Conservation (phyloP, 2,329 filamentous ascomycete genomes). For the Alternaria sp. region DNA sequence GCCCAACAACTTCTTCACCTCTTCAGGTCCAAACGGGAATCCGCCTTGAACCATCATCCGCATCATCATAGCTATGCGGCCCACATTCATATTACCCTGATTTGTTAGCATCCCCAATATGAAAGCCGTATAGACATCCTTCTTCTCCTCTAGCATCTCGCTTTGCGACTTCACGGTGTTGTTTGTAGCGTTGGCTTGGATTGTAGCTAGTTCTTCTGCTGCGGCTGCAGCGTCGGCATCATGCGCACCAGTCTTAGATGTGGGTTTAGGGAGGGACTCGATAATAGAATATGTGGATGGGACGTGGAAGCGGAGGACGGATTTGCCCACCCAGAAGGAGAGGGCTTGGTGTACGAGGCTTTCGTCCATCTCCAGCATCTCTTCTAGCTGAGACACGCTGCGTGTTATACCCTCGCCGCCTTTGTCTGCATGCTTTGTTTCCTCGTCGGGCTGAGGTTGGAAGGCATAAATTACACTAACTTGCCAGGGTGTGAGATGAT, state of each 20-base stretch:
- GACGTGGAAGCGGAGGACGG: slow-evolving; percentile 64
- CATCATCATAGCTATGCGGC: slow-evolving; percentile 91
- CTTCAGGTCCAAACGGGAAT: slow-evolving; percentile 89
- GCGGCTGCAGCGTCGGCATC: slow-evolving; percentile 50
- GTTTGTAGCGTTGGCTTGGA: slow-evolving; percentile 54
- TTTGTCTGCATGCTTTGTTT: slow-evolving; percentile 27
- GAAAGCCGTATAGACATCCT: slow-evolving; percentile 86
- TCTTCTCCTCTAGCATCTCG: slow-evolving; percentile 71
- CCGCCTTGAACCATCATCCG: slow-evolving; percentile 88
- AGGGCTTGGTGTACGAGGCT: slow-evolving; percentile 73
- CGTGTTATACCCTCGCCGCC: slow-evolving; percentile 47
- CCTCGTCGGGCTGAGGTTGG: slow-evolving; percentile 57
- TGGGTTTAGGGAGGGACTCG: slow-evolving; percentile 57
- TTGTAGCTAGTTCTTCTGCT: slow-evolving; percentile 46
- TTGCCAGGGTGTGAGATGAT: slow-evolving; percentile 84
- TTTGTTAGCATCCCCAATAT: slow-evolving; percentile 96
- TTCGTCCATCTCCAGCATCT: slow-evolving; percentile 74
- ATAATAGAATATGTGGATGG: slow-evolving; percentile 70
- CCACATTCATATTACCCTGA: slow-evolving; percentile 81
- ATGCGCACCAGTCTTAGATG: slow-evolving; percentile 21
- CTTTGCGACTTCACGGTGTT: slow-evolving; percentile 61
- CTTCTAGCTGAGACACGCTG: slow-evolving; percentile 57
- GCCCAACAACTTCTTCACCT: slow-evolving; percentile 80
- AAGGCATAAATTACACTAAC: slow-evolving; percentile 90
- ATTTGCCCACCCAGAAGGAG: slow-evolving; percentile 74